Base-by-base conservation (phyloP, 495 filamentous ascomycete species). In the Entonaema liquescens region DNA sequence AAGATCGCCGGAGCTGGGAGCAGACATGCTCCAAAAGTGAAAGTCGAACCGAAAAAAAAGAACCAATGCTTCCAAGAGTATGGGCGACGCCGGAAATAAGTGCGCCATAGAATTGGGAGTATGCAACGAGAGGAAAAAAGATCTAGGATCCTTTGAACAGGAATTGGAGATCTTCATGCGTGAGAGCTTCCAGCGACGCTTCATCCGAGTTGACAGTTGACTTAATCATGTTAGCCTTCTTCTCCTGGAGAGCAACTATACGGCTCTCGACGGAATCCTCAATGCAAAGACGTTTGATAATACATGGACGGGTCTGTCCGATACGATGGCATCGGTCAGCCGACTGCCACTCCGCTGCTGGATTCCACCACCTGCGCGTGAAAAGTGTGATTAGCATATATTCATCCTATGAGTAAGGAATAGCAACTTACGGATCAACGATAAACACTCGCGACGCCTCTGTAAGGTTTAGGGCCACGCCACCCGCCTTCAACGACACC, bases 271-370 rank as follows among this genome's bases (percentile, higher is more conserved):
- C 94, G 13, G 92, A 95, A 77, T 98, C 95, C 79, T 98, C 94
- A 63, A 99, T 97, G 76, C 92, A 93, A 19, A 99, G 85, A 17
- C 95, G 88, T 3, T 93, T 98, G 71, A 99, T 94, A n/a, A 92
- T 92, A 74, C 94, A 98, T 38, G 93, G 94, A 8, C 95, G 91
- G 21, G 88, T 90, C 81, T 98, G 95, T 33, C 95, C 95, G 68
- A 99, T 99, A 49, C 95, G 93, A 81, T 99, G 95, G 77, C 96
- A 97, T 68, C 95, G 90, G 78, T 99, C 95, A 2, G 94, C 95
- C 66, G 90, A 92, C 76, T 99, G 95, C 95, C 95, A 98, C 84
- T 99, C 95, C 4, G 94, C 94, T 21, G 94, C 93, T 3, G 95
- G 95, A 68, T 98, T 98, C 95, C 95, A 97, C 94, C 94, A 97